Percentiles rank a stretch among this genome's conserved stretches.
These are phyloP conservation scores for Discostella pseudostelligera DNA, from an alignment of 108 stramenopile species.

Conservation along the genomic window DNA sequence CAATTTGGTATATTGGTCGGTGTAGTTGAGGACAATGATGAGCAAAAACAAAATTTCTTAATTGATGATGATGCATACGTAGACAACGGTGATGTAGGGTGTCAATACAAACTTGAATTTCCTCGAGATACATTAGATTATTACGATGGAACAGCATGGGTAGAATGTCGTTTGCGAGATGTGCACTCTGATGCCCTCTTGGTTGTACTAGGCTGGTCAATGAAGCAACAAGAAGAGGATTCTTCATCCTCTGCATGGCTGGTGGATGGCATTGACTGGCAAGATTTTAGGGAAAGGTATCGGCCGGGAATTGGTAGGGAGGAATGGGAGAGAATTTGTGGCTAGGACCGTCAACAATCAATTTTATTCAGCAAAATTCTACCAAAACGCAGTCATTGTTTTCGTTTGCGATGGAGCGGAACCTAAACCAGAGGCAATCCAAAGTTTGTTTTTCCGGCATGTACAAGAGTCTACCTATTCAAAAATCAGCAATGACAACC, in stretches of 20 bases:
- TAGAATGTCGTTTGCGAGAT: constrained; percentile 66
- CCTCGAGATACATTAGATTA: constrained; percentile 56
- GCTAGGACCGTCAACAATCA: constrained; percentile 10
- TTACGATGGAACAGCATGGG: constrained; percentile 64
- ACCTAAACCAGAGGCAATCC: no score
- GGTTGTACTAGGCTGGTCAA: constrained; percentile 63
- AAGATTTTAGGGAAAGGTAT: constrained; percentile 75
- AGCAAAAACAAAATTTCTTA: neutral
- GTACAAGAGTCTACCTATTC: no score
- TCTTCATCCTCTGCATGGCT: constrained; percentile 57
- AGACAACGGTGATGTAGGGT: constrained; percentile 14
- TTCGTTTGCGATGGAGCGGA: neutral
- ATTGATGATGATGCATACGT: constrained; percentile 12
- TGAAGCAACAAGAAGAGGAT: constrained; percentile 34
- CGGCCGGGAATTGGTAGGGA: constrained; percentile 77
- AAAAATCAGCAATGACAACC: no score
- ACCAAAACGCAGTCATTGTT: neutral
- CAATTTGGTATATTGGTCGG: constrained; percentile 78
- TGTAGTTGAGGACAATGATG: constrained; percentile 6
- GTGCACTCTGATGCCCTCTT: constrained; percentile 42
- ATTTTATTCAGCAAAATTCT: neutral
- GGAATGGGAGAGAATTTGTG: constrained; percentile 74
- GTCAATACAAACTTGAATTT: constrained; percentile 61
- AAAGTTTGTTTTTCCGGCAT: no score
- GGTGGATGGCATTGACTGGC: constrained; percentile 76